Conservation (phyloP, 140 eudicot genomes). For the Stevia rebaudiana region DNA sequence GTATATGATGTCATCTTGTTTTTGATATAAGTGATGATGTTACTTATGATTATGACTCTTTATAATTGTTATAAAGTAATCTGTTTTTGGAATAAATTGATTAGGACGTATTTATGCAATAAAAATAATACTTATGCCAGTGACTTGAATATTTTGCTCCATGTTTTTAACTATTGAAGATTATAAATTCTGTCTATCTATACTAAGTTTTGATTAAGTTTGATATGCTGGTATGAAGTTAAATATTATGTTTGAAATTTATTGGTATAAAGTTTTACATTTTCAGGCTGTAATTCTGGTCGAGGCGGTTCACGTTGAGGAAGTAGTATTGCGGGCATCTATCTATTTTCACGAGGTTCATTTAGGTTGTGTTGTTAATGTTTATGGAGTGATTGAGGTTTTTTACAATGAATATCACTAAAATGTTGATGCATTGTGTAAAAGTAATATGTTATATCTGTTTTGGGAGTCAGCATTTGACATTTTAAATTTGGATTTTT, state of each 20-base stretch:
- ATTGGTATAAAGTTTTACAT: background rate
- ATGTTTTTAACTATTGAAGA: background rate
- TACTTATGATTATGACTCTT: too few relatives aligned
- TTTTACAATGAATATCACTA: conserved; percentile 13
- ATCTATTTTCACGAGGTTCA: conserved; percentile 10
- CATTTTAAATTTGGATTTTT: conserved; percentile 18
- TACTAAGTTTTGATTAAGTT: background rate
- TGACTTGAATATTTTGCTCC: background rate
- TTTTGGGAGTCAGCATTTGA: conserved; percentile 5
- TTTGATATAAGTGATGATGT: too few relatives aligned
- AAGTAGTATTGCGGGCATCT: conserved; percentile 2
- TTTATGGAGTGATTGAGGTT: conserved; percentile 23
- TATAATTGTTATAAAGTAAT: too few relatives aligned
- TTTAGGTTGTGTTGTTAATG: conserved; percentile 18
- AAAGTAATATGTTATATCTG: conserved; percentile 19
- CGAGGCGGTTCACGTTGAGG: background rate
- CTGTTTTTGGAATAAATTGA: too few relatives aligned
- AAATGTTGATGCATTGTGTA: conserved; percentile 25
- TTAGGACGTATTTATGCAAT: too few relatives aligned
- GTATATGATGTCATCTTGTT: too few relatives aligned
- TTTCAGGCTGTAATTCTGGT: conserved; percentile 18
- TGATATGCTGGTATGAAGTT: background rate
- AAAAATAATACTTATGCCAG: too few relatives aligned
- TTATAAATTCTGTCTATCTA: background rate
- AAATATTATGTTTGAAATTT: background rate